Percentiles rank a stretch among this genome's conserved stretches.
Evolutionary conservation across 2,329 filamentous ascomycete genomes (phyloP).

Genomic region (Aspergillus sp.): DNA sequence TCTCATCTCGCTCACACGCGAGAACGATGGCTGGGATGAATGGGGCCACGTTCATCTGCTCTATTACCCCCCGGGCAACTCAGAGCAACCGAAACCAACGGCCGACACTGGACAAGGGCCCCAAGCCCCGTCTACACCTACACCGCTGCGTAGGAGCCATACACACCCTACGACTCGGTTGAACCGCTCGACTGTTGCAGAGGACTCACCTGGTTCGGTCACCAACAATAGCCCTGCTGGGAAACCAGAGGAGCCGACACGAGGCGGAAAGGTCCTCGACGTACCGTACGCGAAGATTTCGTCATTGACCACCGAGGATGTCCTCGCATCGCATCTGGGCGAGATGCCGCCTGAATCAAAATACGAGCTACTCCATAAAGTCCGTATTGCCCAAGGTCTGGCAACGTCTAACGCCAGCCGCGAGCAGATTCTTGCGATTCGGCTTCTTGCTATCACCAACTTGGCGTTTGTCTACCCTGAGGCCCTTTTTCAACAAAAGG

Average conservation of each 20-base stretch:
- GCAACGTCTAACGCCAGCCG: conserved; percentile 56
- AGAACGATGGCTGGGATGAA: conserved; percentile 54
- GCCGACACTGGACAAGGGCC: conserved; percentile 25
- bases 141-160: conserved; percentile 62
- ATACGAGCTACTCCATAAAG: conserved; percentile 77
- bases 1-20: conserved; percentile 63
- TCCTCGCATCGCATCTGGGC: conserved; percentile 39
- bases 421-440: conserved; percentile 68
- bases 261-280: conserved; percentile 52
- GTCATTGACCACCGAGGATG: conserved; percentile 28
- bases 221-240: conserved; percentile 30
- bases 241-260: conserved; percentile 29
- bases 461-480: conserved; percentile 84
- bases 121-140: conserved; percentile 60
- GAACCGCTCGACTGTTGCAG: conserved; percentile 36
- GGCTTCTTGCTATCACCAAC: conserved; percentile 81
- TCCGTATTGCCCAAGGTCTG: conserved; percentile 77
- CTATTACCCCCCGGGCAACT: conserved; percentile 55
- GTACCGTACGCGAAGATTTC: conserved; percentile 47
- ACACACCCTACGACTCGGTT: conserved; percentile 50
- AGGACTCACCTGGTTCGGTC: conserved; percentile 44
- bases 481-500: conserved; percentile 70
- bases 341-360: conserved; percentile 64
- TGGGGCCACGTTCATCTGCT: conserved; percentile 74
- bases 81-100: conserved; percentile 25